Evolutionary conservation across 164 flowering plant genomes (phyloP).

Genomic region (Malania oleifera): DNA sequence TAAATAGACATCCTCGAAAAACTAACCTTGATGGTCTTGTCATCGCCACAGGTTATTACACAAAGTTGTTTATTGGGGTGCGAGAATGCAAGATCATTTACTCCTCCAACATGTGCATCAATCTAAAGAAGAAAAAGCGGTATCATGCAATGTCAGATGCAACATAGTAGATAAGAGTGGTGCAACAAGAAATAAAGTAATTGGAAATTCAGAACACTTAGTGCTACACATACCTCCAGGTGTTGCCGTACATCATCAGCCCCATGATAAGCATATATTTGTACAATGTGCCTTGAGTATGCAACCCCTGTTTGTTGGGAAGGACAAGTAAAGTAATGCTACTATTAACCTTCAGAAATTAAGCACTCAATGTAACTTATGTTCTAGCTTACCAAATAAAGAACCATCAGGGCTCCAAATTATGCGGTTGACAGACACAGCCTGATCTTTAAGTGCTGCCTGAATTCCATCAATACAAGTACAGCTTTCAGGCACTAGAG

Average conservation of each 20-base stretch:
- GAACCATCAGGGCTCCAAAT: slow-evolving; percentile 89
- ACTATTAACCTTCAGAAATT: not conserved
- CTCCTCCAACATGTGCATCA: slow-evolving; percentile 91
- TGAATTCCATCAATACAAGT: slow-evolving; percentile 19
- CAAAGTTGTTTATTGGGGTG: slow-evolving; percentile 82
- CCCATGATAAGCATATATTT: slow-evolving; percentile 71
- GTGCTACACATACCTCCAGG: slow-evolving; percentile 47
- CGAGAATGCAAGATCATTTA: slow-evolving; percentile 84
- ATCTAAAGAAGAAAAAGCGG: slow-evolving; percentile 27
- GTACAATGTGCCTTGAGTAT: slow-evolving; percentile 77
- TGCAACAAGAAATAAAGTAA: not conserved
- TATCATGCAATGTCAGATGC: not conserved
- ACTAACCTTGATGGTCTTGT: slow-evolving; percentile 81
- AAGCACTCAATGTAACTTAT: no score
- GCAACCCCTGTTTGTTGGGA: slow-evolving; percentile 64
- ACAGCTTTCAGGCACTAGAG: not conserved
- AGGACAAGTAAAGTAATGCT: not conserved
- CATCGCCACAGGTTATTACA: slow-evolving; percentile 87
- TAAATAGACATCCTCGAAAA: not conserved
- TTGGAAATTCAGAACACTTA: not conserved
- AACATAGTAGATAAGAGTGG: not conserved
- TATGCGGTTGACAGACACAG: slow-evolving; percentile 71
- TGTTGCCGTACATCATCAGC: slow-evolving; percentile 60
- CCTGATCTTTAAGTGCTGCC: slow-evolving; percentile 59
- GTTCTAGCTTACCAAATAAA: slow-evolving; percentile 58